Base-by-base conservation (phyloP, 768 basidiomycete genomes). In the Mycena galericulata region DNA sequence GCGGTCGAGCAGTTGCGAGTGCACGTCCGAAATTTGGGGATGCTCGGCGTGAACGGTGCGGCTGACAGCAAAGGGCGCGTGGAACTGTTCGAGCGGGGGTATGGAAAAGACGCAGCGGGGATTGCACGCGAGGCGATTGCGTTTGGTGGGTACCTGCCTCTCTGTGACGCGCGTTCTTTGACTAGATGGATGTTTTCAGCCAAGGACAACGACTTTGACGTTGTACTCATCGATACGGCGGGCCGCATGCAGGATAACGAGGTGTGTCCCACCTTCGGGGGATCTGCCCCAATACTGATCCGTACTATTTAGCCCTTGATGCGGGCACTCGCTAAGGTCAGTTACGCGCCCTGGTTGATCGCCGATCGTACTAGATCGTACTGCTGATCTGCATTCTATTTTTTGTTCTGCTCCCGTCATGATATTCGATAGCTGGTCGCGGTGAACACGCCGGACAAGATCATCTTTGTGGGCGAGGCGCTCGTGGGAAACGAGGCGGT, bases 191-290 rank as follows among this genome's bases (percentile, higher is more conserved):
- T 20, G 18, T 17, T 17, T 34, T 26, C 76, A 98, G 97, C 90
- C 34, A 92, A 90, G 71, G 95, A 97, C 73, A 92, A 93, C 68
- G 89, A 91, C 68, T 98, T 98, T 77, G 98, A 99, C 74, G 96
- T 99, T 26, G 97, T 99, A 8, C 84, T 99, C 49, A 95, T 99
- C 74, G 98, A 99, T 78, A 99, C 98, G 1, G 98, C 98, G 22
- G 98, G 98, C 2, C 88, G 97, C 60, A 99, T 99, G 98, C 98
- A 99, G 79, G 98, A 99, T 79, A 99, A 99, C 78, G 98, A 99
- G 88, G 94, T 94, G 74, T 34, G 85, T 53, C 47, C 50, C 27
- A 11, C 32, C 20, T 5, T 7, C 30, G 18, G 59, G 61, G 61
- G 54, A 40, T 22, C 62, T n/a, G n/a, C n/a, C n/a, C n/a, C n/a